Base-by-base conservation (phyloP, 352 stramenopile species). In the Pythium guiyangense region DNA sequence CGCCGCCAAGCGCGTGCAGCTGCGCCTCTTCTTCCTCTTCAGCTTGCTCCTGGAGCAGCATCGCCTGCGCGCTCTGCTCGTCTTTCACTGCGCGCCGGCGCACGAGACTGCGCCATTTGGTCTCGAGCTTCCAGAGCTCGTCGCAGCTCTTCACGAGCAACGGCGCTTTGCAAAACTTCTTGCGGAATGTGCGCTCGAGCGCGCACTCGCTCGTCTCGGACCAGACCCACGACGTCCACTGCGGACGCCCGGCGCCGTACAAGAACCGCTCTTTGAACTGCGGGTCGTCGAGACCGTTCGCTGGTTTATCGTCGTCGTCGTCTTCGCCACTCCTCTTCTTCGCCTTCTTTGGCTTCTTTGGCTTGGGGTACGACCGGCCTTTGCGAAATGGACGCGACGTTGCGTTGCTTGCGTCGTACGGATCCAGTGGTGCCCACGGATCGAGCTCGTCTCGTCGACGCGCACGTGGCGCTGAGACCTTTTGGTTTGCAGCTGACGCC, bases 191-290 rank as follows among this genome's bases (percentile, higher is more conserved):
- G 14, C 69, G 71, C 45, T 88, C 78, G 1, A 90, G 49, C 18
- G 72, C 64, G 12, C 66, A 73, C 22, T 85, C 69, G 26, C 61
- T 34, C 2, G 74, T 81, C 56, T 91, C 73, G 1, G 72, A 77
- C 78, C 78, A 89, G 25, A 91, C 73, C 81, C 78, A 91, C 47
- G 80, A 86, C 15, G 78, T 66, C 80, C 80, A 91, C 44, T 88
- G 78, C 35, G 74, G 66, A 11, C 68, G 61, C 17, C 73, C 70
- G 1, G 69, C 69, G n/a, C 63, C 63, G 26, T 72, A 67, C 49
- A 91, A 70, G 56, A 88, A 91, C 9, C 76, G 70, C 15, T 85
- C 70, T 34, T 83, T 78, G 54, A 91, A 91, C 4, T 63, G 63
- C 20, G 74, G 78, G 26, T 91, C 80, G 2, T 84, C 77, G 18